Evolutionary conservation across 495 filamentous ascomycete genomes (phyloP), one percentile per base, ranked within the genome.

Genomic region (Aspergillus campestris): DNA sequence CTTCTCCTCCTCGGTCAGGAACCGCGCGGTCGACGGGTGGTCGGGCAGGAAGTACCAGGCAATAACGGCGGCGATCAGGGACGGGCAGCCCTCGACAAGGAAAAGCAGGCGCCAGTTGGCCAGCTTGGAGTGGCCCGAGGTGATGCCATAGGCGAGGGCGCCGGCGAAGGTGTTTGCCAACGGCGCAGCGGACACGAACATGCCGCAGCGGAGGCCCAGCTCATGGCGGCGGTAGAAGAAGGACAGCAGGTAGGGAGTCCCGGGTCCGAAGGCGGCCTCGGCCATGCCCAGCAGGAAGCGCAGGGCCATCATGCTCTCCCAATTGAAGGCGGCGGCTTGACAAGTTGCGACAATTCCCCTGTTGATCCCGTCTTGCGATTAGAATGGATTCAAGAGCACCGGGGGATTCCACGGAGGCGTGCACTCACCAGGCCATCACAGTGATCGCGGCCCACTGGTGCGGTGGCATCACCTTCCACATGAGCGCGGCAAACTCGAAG

Each of bases 151-250:
- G 0, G 89, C 89, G 5, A 95, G 67, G 5, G 84, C 84, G 27
- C 87, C 86, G 0, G 87, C 86, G 56, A 94, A 94, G 9, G 82
- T 84, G 30, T 82, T 91, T 2, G 89, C 88, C 13, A 94, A 66
- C 0, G 89, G 88, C 0, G 86, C 87, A 2, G 85, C 83, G 2
- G 82, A 80, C 5, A 94, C 59, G 59, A 88, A 90, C 24, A 94
- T 58, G 34, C 87, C 88, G 45, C 77, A 80, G 3, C 89, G 77
- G 18, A 94, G 62, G 12, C 87, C 89, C 1, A 94, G 61, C 56
- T 91, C 87, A 37, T 81, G 74, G 6, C 89, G 73, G 27, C 81
- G 77, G 53, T 94, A 95, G 70, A 94, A 94, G 65, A 90, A 91
- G 0, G 80, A 84, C 0, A 94, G 70, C 0, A 89, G 66, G 46